Evolutionary conservation across 129 eudicot species (phyloP), one percentile per base, ranked within the genome.

Genomic region (Artemisia tridentata): DNA sequence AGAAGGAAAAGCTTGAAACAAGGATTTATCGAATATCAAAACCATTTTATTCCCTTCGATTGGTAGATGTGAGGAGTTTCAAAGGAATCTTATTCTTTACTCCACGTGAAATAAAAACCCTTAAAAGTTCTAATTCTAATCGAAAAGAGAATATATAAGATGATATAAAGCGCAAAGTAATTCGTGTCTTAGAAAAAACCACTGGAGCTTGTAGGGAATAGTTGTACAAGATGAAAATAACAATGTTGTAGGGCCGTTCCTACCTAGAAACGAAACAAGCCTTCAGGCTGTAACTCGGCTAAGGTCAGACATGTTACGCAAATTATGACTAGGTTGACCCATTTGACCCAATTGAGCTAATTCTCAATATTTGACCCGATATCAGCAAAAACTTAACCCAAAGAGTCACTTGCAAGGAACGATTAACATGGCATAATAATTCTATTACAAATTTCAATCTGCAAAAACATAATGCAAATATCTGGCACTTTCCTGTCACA

Each of bases 81-180:
- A 25, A 43, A 70, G 29, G 76, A n/a, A 77, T 77, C 81, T 52
- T 52, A 70, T 77, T 70, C 81, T 77, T 61, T 19, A 69, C 81
- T 38, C 13, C 50, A 41, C 38, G 29, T 38, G 48, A 27, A 52
- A 23, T 0, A 61, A 4, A 50, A 8, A 70, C 54, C 63, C 41
- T 11, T 51, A 8, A 31, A 50, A 41, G 12, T 60, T 14, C 0
- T 4, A 11, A 63, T 60, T 14, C 0, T 4, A 11, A 63, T 45
- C 14, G 11, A 55, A 53, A 69, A 61, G 13, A 45, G 59, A 77
- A 77, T 63, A 43, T 15, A 13, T 51, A 47, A 7, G 56, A 51
- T 49, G 27, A 20, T 21, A 27, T 61, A 21, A 47, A 67, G 51
- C 25, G 17, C 34, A 19, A 46, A 3, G 27, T 27, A 43, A 47